phyloP scores from a whole-genome alignment of 2,329 filamentous ascomycete species.

The Emergomyces africanus region DNA sequence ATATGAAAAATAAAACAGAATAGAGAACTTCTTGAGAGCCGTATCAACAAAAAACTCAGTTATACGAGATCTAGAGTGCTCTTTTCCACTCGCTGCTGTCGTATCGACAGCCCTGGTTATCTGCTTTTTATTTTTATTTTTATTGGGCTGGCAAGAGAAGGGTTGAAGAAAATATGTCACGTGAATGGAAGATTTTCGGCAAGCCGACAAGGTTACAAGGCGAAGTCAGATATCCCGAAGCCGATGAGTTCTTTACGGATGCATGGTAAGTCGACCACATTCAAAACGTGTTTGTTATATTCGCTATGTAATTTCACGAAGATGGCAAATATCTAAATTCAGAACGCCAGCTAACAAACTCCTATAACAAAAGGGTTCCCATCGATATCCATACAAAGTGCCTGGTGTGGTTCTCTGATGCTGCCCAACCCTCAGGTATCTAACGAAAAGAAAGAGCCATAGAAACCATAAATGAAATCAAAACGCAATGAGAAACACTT shows the following conservation, averaged over 20 bases:
- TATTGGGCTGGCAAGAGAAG: not conserved
- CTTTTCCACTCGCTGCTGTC: not conserved
- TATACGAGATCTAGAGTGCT: not conserved
- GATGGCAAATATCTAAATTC: not conserved
- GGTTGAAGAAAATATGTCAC: not conserved
- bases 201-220: not conserved
- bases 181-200: not conserved
- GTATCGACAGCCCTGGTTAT: not conserved
- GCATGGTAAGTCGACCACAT: not conserved
- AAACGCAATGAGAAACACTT: not conserved
- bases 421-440: not conserved
- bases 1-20: not conserved
- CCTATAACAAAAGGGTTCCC: constrained; percentile 6
- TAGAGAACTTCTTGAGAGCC: not conserved
- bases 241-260: not conserved
- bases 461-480: not conserved
- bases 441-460: not conserved
- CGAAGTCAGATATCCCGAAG: not conserved
- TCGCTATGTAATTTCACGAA: not conserved
- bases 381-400: constrained; percentile 13
- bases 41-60: no score
- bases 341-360: not conserved
- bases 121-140: not conserved
- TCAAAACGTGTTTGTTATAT: not conserved
- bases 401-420: not conserved